Conservation (phyloP, 805 yeast genomes). For the Aciculoconidium aculeatum region DNA sequence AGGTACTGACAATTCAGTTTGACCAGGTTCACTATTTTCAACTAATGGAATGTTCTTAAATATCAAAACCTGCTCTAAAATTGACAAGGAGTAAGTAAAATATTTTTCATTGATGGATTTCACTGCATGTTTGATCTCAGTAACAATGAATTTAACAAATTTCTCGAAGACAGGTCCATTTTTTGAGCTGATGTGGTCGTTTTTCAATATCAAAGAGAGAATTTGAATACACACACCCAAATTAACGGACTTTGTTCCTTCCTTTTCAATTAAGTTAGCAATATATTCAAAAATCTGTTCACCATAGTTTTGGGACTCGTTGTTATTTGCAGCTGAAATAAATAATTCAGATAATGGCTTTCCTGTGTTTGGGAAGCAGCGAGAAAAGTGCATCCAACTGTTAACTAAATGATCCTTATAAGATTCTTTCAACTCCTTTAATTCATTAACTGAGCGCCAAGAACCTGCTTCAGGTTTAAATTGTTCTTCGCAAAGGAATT, state of each 20-base stretch:
- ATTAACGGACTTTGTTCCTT: no score
- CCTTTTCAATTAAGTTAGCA: no score
- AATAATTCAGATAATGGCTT: constrained; percentile 18
- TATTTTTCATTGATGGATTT: constrained; percentile 40
- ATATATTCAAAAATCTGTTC: constrained; percentile 10
- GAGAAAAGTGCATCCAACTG: constrained; percentile 5
- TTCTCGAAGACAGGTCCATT: constrained; percentile 17
- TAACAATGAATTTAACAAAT: constrained; percentile 32
- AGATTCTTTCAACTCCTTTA: background rate
- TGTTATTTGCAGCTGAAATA: no score
- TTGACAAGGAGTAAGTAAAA: constrained; percentile 52
- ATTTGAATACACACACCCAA: constrained; percentile 11
- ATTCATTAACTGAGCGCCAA: background rate
- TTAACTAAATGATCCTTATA: constrained; percentile 1
- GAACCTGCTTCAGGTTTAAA: background rate
- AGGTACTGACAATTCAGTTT: no score
- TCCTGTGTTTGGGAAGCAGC: constrained; percentile 14
- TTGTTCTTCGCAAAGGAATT: no score
- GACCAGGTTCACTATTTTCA: no score
- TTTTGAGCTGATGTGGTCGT: constrained; percentile 8
- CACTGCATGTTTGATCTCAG: constrained; percentile 19
- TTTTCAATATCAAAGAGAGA: constrained; percentile 9
- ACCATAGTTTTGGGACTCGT: no score
- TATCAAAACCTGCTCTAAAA: constrained; percentile 51
- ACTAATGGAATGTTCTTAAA: constrained; percentile 44